Base-by-base conservation (phyloP, 2,329 filamentous ascomycete species). In the Ascochyta rabiei region DNA sequence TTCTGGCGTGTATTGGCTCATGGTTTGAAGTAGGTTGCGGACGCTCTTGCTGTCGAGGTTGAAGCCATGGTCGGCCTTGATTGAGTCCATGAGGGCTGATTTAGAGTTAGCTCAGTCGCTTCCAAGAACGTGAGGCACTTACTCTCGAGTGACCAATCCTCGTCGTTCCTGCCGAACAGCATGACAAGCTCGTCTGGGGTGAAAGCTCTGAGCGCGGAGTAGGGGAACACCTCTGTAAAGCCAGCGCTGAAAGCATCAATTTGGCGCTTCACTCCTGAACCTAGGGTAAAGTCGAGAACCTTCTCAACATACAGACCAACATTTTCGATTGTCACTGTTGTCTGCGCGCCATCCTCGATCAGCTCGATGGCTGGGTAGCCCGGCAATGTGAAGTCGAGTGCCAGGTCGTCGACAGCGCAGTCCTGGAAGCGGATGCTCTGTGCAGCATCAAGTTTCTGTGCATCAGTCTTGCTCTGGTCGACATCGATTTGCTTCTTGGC, bases 101-200 rank as follows among this genome's bases (percentile, higher is more conserved):
- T 64, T 9, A 8, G 31, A 54, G 65, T 76, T 69, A 77, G 72
- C 56, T 6, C 6, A 33, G 6, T 30, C 7, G 15, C 21, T 35
- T 43, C 41, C 18, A 33, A 21, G 38, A 31, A 34, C 37, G 13
- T 35, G 34, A 19, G n/a, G 48, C 23, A 82, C 90, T 83, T 85
- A 95, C 91, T 99, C 74, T 98, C 93, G 62, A 99, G 87, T 19
- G 91, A 91, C 95, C 95, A 99, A 74, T 99, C 95, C 72, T 99
- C 95, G 7, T 98, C 90, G 4, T 91, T 87, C 53, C 89, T 86
- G 16, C 95, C 95, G 78, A 98, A 99, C 23, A 99, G 83, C 80
- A 93, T 93, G 35, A 97, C 93, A 26, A 99, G 82, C 75, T 99
- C 96, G 66, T 91, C 91, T 0, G 96, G 93, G 0, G 95, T 99